Percentiles rank a stretch among this genome's conserved stretches.
phyloP scores from a whole-genome alignment of 371 early-diverging fungal species.

The Saksenaea oblongispora region DNA sequence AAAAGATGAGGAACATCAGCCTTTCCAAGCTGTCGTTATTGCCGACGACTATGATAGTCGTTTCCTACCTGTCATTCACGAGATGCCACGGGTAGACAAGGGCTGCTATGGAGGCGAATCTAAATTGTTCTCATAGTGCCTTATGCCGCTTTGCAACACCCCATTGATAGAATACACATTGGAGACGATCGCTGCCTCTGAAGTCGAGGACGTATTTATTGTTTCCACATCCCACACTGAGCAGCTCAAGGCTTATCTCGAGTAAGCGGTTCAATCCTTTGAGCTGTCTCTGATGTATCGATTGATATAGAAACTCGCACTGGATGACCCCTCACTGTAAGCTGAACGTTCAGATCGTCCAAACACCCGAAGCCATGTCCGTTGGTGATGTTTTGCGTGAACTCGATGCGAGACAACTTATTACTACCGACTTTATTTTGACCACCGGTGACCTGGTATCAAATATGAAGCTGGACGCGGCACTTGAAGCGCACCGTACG shows the following conservation, averaged over 20 bases:
- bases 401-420: constrained; percentile 80
- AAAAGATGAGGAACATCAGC: constrained; percentile 55
- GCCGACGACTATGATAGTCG: constrained; percentile 90
- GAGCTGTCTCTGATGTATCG: not conserved
- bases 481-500: constrained; percentile 79
- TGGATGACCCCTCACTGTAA: constrained; percentile 69
- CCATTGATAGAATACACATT: constrained; percentile 81
- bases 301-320: constrained; percentile 55
- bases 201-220: constrained; percentile 85
- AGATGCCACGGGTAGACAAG: constrained; percentile 76
- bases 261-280: constrained; percentile 44
- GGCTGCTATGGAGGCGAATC: constrained; percentile 3
- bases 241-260: constrained; percentile 80
- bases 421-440: constrained; percentile 89
- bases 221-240: constrained; percentile 86
- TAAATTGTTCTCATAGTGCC: constrained; percentile 60
- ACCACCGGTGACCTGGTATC: constrained; percentile 90
- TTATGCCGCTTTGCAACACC: constrained; percentile 91
- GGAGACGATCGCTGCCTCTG: constrained; percentile 41
- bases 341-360: constrained; percentile 72
- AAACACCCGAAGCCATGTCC: constrained; percentile 77
- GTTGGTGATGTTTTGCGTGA: constrained; percentile 95
- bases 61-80: constrained; percentile 87
- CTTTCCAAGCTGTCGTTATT: constrained; percentile 87
- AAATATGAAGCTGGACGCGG: constrained; percentile 79